phyloP scores from a whole-genome alignment of 2,329 filamentous ascomycete genomes.

The Fusarium sp. region DNA sequence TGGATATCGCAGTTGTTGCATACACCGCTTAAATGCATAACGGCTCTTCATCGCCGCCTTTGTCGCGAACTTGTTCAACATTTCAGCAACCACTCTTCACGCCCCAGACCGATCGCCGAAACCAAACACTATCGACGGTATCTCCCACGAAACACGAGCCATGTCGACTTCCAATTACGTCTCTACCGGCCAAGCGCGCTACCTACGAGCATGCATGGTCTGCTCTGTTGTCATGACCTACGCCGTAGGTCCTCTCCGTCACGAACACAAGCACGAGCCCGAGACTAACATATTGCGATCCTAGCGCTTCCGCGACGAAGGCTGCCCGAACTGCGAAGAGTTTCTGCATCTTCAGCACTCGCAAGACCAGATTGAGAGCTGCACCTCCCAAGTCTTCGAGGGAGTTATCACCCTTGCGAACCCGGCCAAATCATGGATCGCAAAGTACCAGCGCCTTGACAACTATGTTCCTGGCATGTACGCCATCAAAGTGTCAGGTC shows the following conservation, averaged over 20 bases:
- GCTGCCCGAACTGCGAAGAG: constrained; percentile 96
- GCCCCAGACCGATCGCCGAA: not conserved
- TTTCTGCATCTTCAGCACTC: constrained; percentile 85
- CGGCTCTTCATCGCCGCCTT: constrained; percentile 10
- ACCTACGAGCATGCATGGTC: constrained; percentile 97
- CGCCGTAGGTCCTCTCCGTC: constrained; percentile 60
- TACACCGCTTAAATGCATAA: constrained; percentile 36
- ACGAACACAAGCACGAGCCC: not conserved
- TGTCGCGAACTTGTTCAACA: constrained; percentile 11
- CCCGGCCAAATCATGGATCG: constrained; percentile 89
- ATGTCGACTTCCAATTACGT: constrained; percentile 70
- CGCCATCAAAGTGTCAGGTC: constrained; percentile 91
- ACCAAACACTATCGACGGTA: not conserved
- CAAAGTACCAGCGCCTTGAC: constrained; percentile 94
- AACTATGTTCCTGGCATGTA: constrained; percentile 90
- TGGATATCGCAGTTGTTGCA: constrained; percentile 22
- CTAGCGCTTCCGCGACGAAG: constrained; percentile 84
- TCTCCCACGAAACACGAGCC: not conserved
- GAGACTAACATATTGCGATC: constrained; percentile 17
- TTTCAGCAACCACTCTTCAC: constrained; percentile 2
- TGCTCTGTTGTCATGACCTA: constrained; percentile 93
- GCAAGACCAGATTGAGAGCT: constrained; percentile 84
- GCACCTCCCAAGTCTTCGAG: constrained; percentile 96
- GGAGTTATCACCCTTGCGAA: constrained; percentile 87
- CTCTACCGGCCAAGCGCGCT: constrained; percentile 78